Evolutionary conservation across 73 alveolate species (phyloP).

Genomic region (Symbiodinium natans): DNA sequence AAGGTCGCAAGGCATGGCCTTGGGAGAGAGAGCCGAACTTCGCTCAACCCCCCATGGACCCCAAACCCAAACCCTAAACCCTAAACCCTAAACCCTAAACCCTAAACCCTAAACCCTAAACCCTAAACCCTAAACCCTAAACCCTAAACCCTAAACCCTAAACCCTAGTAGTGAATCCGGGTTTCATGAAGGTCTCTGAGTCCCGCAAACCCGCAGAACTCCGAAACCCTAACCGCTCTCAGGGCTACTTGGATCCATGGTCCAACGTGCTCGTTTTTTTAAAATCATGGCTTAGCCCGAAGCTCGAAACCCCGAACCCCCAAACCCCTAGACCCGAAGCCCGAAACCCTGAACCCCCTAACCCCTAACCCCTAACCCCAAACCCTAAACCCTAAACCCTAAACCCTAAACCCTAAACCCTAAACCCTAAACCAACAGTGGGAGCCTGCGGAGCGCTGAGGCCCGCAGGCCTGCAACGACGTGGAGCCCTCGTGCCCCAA

Average conservation of each 20-base stretch:
- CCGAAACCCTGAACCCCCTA: no score
- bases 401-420: neutral
- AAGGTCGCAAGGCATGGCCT: no score
- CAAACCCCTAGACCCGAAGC: neutral
- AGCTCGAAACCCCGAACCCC: neutral
- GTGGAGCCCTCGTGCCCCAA: neutral
- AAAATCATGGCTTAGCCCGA: no score
- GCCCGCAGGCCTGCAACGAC: neutral
- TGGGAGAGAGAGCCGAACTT: no score
- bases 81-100: neutral
- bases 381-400: no score
- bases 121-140: neutral
- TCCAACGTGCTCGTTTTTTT: neutral
- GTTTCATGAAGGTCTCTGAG: no score
- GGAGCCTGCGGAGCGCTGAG: neutral
- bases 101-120: neutral
- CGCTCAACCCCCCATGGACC: neutral
- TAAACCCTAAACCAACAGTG: neutral
- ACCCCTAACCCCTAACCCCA: neutral
- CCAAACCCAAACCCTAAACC: neutral
- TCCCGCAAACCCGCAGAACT: neutral
- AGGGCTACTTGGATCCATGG: neutral
- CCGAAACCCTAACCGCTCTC: no score
- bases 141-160: neutral
- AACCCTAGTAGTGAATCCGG: no score